Base-by-base conservation (phyloP, 371 early-diverging fungal genomes). In the Syncephalastrum monosporum region DNA sequence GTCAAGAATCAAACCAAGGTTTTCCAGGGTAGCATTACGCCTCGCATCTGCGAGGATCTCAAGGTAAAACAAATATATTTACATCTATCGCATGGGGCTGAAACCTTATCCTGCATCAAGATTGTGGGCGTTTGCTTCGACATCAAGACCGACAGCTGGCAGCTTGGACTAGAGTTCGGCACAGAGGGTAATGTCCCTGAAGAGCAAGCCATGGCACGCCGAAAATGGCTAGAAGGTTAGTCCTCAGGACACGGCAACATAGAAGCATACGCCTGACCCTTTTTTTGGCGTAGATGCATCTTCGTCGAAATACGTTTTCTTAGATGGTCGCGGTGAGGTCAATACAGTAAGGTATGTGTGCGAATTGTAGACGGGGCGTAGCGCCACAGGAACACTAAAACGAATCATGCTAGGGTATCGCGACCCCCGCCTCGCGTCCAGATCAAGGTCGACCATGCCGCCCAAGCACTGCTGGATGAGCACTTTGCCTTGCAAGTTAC, bases 401-500 rank as follows among this genome's bases (percentile, higher is more conserved):
- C 16, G 19, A 25, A 17, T 47, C 17, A 42, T 5, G 50, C 19
- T 48, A 86, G 87, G 15, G 72, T 91, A 7, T 72, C 80, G 27
- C 85, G 85, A 61, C 73, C 83, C 38, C 86, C 84, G 45, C 88
- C 91, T 16, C 85, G 84, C 21, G 63, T 92, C 3, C 71, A 77
- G 44, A 66, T 90, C n/a, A 60, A 64, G 17, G 65, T 82, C 3
- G 61, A 72, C 0, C 81, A 87, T 62, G 59, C 64, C 13, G 69
- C 87, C 5, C 91, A 89, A 7, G 89, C 85, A 0, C 65, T 86
- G 16, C 61, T 92, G 55, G 88, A 91, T 50, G 91, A 91, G 52
- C 61, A 79, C 23, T 87, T 84, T 60, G 77, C 81, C 13, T 60
- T 92, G 14, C 67, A 70, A 27, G 68, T 92, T 6, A 78, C 71